A percentile compares a stretch with the other conserved stretches of the same genome.
Conservation (phyloP, 2,329 filamentous ascomycete species). For the Parastagonospora nodorum region DNA sequence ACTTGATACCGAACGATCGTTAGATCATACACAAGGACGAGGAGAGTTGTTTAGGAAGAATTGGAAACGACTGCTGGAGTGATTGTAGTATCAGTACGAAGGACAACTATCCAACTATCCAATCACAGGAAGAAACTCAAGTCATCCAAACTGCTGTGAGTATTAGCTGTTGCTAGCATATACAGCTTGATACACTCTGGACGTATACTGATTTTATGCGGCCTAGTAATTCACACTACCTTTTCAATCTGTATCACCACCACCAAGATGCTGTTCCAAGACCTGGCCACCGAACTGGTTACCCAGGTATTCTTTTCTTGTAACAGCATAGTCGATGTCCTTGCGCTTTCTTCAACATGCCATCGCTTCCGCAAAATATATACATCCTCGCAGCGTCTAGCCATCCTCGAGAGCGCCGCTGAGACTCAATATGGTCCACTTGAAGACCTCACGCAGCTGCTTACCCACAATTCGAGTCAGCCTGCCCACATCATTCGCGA, state of each 20-base stretch:
- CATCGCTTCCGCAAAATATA: slow-evolving; percentile 60
- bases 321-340: slow-evolving; percentile 57
- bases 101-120: no score
- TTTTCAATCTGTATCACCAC: slow-evolving; percentile 1
- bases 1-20: slow-evolving; percentile 30
- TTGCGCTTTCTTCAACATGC: slow-evolving; percentile 60
- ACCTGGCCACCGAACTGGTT: slow-evolving; percentile 63
- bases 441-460: slow-evolving; percentile 62
- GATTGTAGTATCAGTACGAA: no score
- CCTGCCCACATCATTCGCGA: slow-evolving; percentile 59
- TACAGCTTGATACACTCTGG: background rate
- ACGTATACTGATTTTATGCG: background rate
- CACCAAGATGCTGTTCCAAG: slow-evolving; percentile 58
- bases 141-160: background rate
- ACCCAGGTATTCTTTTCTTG: slow-evolving; percentile 62
- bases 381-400: slow-evolving; percentile 58
- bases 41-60: slow-evolving; percentile 3
- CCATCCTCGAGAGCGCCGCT: slow-evolving; percentile 59
- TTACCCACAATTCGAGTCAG: slow-evolving; percentile 65
- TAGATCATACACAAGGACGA: slow-evolving; percentile 9
- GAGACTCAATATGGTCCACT: slow-evolving; percentile 64
- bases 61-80: no score
- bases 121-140: no score
- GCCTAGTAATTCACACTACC: background rate
- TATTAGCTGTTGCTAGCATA: background rate